Conservation (phyloP, 108 stramenopile genomes). For the Pseudonitzschia pungens region DNA sequence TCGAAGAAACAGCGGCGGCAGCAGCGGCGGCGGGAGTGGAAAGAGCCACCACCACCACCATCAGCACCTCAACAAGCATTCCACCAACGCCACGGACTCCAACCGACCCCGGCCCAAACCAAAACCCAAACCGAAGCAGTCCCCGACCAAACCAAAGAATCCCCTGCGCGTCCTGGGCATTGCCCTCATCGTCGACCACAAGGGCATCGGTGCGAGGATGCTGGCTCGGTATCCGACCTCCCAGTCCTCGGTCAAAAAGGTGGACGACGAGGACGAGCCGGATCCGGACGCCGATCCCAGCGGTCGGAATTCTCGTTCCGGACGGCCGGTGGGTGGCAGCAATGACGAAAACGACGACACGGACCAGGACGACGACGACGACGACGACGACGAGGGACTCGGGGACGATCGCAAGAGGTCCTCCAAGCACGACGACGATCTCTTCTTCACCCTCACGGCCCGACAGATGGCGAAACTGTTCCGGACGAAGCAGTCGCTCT, state of each 20-base stretch:
- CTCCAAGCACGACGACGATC: conserved; percentile 37
- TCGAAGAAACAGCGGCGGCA: background rate
- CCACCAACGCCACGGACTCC: background rate
- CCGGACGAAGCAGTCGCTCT: conserved; percentile 75
- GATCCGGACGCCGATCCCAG: background rate
- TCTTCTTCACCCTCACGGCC: conserved; percentile 78
- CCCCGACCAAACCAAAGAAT: background rate
- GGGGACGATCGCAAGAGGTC: background rate
- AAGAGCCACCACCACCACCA: background rate
- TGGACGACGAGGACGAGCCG: conserved; percentile 3
- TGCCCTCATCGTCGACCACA: conserved; percentile 76
- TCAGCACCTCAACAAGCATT: background rate
- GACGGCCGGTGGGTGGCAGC: too few relatives aligned
- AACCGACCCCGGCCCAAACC: background rate
- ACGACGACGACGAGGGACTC: background rate
- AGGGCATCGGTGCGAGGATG: conserved; percentile 66
- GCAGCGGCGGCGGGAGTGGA: background rate
- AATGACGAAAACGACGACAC: background rate
- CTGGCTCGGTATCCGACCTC: conserved; percentile 80
- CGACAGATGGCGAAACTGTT: conserved; percentile 82
- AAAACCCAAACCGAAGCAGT: background rate
- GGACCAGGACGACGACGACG: conserved; percentile 11
- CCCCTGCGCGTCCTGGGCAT: conserved; percentile 69
- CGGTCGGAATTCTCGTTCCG: background rate
- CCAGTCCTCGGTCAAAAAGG: conserved; percentile 30